These are phyloP conservation scores for Candida smagusa DNA, from an alignment of 1,139 yeast genomes.

Conservation along the genomic window DNA sequence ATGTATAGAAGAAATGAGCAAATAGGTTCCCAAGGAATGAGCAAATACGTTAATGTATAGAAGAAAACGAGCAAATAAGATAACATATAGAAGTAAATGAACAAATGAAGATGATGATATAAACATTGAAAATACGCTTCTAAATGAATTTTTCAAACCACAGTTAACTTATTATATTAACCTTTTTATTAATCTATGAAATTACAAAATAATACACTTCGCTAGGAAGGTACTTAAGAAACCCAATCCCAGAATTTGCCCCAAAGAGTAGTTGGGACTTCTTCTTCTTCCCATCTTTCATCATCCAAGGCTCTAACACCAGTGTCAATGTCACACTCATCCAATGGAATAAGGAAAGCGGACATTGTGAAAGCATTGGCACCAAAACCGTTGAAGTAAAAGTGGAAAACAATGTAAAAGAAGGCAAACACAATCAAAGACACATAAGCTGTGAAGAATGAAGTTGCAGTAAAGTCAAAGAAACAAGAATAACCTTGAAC, in stretches of 20 bases:
- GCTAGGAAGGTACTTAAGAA: constrained; percentile 2
- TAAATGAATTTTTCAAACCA: not conserved
- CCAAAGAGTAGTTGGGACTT: constrained; percentile 48
- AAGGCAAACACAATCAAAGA: constrained; percentile 57
- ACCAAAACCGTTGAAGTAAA: constrained; percentile 40
- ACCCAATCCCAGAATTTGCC: constrained; percentile 48
- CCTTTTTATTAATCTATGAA: not conserved
- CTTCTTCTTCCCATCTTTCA: constrained; percentile 47
- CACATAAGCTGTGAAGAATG: constrained; percentile 65
- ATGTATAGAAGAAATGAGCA: no score
- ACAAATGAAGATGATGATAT: no score
- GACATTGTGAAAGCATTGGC: constrained; percentile 28
- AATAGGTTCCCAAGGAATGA: no score
- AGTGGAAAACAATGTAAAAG: constrained; percentile 52
- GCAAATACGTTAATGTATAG: no score
- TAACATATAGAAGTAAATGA: no score
- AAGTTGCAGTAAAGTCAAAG: constrained; percentile 50
- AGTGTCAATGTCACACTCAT: constrained; percentile 59
- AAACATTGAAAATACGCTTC: no score
- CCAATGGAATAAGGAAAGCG: constrained; percentile 40
- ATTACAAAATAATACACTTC: not conserved
- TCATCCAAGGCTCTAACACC: constrained; percentile 60
- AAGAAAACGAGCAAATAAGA: no score
- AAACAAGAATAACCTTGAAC: constrained; percentile 71
- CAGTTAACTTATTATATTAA: no score